Conservation (phyloP, 2,329 filamentous ascomycete genomes). For the Eutypa lata region DNA sequence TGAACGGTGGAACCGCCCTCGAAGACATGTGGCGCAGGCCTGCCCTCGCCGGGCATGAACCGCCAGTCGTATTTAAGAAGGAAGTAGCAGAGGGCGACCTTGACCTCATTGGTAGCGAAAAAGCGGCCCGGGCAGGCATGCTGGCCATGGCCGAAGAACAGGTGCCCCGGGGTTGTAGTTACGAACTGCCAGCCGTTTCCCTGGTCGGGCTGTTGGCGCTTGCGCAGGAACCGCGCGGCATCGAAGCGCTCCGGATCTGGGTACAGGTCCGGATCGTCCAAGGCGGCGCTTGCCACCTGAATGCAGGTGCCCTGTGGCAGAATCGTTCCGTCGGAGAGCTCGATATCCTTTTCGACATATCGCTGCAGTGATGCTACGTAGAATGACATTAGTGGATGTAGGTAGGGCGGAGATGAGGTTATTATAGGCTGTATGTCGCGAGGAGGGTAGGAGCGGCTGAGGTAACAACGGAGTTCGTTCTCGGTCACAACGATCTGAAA, state of each 20-base stretch:
- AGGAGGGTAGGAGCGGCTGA: too few relatives aligned
- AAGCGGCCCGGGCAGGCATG: conserved; percentile 33
- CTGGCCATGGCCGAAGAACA: conserved; percentile 38
- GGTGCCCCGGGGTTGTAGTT: conserved; percentile 28
- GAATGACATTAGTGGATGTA: too few relatives aligned
- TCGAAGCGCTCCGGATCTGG: conserved; percentile 27
- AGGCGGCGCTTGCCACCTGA: conserved; percentile 25
- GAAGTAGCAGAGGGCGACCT: conserved; percentile 22
- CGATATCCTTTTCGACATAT: conserved; percentile 21
- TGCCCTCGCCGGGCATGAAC: neutral
- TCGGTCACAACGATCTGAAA: too few relatives aligned
- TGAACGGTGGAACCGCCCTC: neutral
- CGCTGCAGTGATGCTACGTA: conserved; percentile 29
- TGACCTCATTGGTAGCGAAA: conserved; percentile 34
- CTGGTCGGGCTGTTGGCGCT: conserved; percentile 25
- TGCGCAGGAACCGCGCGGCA: conserved; percentile 25
- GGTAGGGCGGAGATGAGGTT: too few relatives aligned
- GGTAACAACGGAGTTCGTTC: too few relatives aligned
- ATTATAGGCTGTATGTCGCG: too few relatives aligned
- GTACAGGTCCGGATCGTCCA: conserved; percentile 22
- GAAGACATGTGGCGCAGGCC: neutral
- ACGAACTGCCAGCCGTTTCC: conserved; percentile 34
- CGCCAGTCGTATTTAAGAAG: neutral
- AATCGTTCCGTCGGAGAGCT: conserved; percentile 26
- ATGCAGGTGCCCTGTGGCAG: conserved; percentile 25